Evolutionary conservation across 768 basidiomycete species (phyloP), one percentile per base, ranked within the genome.

Genomic region (Boletus eberwhitei): DNA sequence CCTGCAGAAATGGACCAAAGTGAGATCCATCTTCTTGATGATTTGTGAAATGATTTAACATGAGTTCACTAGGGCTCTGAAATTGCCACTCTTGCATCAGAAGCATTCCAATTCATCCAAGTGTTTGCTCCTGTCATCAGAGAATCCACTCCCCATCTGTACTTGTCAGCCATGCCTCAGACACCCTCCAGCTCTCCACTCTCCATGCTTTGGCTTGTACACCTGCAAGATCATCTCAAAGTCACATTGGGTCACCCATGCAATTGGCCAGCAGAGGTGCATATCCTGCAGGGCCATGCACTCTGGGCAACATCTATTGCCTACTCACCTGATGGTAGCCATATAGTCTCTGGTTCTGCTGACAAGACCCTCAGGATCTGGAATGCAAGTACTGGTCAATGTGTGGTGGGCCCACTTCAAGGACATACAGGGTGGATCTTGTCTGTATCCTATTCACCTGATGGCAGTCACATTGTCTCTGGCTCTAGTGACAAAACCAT

Each of bases 291-390:
- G 5, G 38, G 38, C 1, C 38, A 39, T 3, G 5, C 11, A 12
- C 0, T 4, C 19, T 5, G 2, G 5, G n/a, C n/a, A 4, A 4
- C 3, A 5, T 40, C 6, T 21, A n/a, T 21, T 21, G 39, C 39
- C 13, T 40, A 21, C 21, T 40, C 19, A 13, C 39, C 40, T 22
- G 14, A 41, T 41, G 40, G 40, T 2, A 22, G 4, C 8, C 21
- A 41, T 3, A 22, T 41, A 22, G 40, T 22, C 5, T 22, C 40
- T 41, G 40, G 40, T 8, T 41, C 40, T 8, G 4, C 4, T 0
- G 40, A 22, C 19, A 41, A 4, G 2, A 59, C 53, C 3, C 32
- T 65, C 2, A 53, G 54, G 47, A 22, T 58, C 12, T 63, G 61
- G 61, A 31, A 57, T 45, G 1, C 52, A 21, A 21, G 7, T 2